phyloP scores from a whole-genome alignment of 2,329 filamentous ascomycete species.

The Hypoxylon sp. region DNA sequence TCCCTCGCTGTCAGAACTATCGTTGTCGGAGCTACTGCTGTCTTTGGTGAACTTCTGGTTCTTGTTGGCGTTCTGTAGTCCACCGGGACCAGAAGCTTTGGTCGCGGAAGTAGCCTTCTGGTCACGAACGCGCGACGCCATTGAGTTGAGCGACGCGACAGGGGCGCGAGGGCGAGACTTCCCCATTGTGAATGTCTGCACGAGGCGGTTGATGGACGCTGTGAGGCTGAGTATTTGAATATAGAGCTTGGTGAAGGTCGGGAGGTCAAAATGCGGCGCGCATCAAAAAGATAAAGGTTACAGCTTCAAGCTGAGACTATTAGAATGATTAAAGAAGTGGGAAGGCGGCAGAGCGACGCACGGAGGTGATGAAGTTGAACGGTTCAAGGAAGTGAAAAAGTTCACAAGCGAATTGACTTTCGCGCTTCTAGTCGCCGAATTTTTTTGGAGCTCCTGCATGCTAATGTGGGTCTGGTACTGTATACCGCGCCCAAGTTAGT shows the following conservation, averaged over 20 bases:
- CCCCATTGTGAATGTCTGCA: slow-evolving; percentile 34
- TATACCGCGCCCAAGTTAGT: too few relatives aligned
- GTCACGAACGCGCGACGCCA: slow-evolving; percentile 49
- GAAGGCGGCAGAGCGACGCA: neutral
- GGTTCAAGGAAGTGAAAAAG: slow-evolving; percentile 15
- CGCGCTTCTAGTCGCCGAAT: slow-evolving; percentile 14
- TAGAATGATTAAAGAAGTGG: neutral
- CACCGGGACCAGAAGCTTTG: slow-evolving; percentile 34
- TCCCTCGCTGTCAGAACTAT: slow-evolving; percentile 54
- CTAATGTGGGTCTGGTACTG: neutral
- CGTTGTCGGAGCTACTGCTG: slow-evolving; percentile 47
- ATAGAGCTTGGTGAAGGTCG: slow-evolving; percentile 6
- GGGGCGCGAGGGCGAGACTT: slow-evolving; percentile 32
- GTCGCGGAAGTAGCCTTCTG: slow-evolving; percentile 47
- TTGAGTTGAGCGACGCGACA: slow-evolving; percentile 44
- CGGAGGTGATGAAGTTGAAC: neutral
- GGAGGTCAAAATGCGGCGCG: neutral
- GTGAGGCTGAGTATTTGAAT: neutral
- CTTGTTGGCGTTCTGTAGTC: slow-evolving; percentile 40
- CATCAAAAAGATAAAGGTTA: neutral
- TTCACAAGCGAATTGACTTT: slow-evolving; percentile 27
- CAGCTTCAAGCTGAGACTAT: neutral
- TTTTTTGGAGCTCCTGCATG: slow-evolving; percentile 37
- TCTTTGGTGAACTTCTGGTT: slow-evolving; percentile 45
- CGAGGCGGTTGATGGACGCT: neutral